Percentiles rank a stretch among this genome's conserved stretches.
These are phyloP conservation scores for Irpex sp. DNA, from an alignment of 1,284 basidiomycete genomes.

Conservation along the genomic window DNA sequence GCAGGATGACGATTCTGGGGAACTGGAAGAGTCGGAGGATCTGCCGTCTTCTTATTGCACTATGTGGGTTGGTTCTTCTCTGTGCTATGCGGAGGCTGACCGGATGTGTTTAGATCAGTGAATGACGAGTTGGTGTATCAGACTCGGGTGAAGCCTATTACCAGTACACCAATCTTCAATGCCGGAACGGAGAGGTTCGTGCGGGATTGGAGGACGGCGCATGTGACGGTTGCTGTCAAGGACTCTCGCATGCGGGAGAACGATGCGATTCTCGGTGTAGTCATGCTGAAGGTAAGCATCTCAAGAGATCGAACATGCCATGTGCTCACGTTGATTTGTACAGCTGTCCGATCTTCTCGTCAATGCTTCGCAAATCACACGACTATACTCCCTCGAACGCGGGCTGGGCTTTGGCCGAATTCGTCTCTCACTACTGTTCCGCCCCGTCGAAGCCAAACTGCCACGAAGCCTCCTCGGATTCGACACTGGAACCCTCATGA, in stretches of 20 bases:
- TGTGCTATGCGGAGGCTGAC: not conserved
- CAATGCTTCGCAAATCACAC: constrained; percentile 44
- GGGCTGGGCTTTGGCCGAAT: constrained; percentile 54
- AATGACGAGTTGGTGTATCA: constrained; percentile 57
- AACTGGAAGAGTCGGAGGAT: constrained; percentile 47
- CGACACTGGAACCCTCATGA: constrained; percentile 61
- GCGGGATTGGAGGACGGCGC: constrained; percentile 57
- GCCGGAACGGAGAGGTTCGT: constrained; percentile 65
- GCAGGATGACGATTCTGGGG: constrained; percentile 53
- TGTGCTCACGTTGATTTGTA: not conserved
- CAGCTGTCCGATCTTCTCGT: constrained; percentile 35
- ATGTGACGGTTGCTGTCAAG: constrained; percentile 56
- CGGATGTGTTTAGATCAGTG: constrained; percentile 31
- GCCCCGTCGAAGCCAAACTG: constrained; percentile 52
- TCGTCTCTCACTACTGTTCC: constrained; percentile 47
- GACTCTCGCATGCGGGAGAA: constrained; percentile 53
- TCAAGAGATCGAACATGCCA: not conserved
- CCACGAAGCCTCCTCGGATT: constrained; percentile 58
- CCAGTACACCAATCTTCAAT: constrained; percentile 63
- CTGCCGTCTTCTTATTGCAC: constrained; percentile 55
- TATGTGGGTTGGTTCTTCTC: constrained; percentile 28
- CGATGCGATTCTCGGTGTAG: constrained; percentile 66
- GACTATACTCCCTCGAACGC: constrained; percentile 45
- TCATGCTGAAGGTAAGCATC: constrained; percentile 35
- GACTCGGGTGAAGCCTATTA: constrained; percentile 44